A percentile compares a stretch with the other conserved stretches of the same genome.
phyloP scores from a whole-genome alignment of 129 eudicot species.

The Helianthus tuberosus region DNA sequence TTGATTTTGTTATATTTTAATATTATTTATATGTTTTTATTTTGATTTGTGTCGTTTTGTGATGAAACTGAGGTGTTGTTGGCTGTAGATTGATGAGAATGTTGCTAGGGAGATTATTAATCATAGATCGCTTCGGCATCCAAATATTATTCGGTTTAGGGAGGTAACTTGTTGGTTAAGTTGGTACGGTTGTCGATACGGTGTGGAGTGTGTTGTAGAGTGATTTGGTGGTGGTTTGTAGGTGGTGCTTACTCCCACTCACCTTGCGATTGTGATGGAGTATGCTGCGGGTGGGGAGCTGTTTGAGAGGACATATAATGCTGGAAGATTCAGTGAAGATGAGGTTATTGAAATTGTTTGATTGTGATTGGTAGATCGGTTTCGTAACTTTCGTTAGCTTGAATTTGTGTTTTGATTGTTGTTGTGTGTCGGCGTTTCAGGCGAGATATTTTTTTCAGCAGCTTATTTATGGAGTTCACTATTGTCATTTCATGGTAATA shows the following conservation, averaged over 20 bases:
- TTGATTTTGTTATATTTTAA: background rate
- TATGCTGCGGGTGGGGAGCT: constrained; percentile 98
- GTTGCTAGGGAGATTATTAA: constrained; percentile 91
- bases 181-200: background rate
- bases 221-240: constrained; percentile 25
- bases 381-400: too few species aligned
- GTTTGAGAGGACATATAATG: constrained; percentile 88
- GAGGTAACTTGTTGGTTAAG: constrained; percentile 49
- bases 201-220: background rate
- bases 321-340: constrained; percentile 96
- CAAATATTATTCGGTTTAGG: constrained; percentile 81
- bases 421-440: constrained; percentile 43
- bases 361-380: background rate
- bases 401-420: constrained; percentile 1
- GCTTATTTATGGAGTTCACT: constrained; percentile 90
- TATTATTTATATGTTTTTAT: background rate
- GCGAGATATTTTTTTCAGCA: constrained; percentile 97
- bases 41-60: too few species aligned
- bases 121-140: constrained; percentile 88
- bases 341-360: constrained; percentile 52
- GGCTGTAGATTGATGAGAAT: constrained; percentile 82
- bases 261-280: constrained; percentile 96
- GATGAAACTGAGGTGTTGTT: constrained; percentile 1
- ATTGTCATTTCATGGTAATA: constrained; percentile 86
- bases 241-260: constrained; percentile 91